Evolutionary conservation across 2,329 filamentous ascomycete species (phyloP).

Genomic region (Exophiala sideris): DNA sequence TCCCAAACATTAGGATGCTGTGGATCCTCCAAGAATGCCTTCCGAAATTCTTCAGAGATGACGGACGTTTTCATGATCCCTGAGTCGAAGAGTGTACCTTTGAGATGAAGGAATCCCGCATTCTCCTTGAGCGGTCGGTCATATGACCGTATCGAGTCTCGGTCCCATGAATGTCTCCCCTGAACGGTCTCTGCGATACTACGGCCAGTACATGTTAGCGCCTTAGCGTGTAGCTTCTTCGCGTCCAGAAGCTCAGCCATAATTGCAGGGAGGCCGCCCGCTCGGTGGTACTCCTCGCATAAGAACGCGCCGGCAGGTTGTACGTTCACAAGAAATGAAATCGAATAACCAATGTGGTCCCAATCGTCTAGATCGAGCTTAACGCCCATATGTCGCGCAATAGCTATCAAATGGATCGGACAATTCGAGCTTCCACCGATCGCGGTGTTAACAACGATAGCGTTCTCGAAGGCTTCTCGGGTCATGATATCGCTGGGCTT

Average conservation of each 20-base stretch:
- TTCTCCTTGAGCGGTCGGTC: conserved; percentile 47
- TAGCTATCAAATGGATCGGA: conserved; percentile 54
- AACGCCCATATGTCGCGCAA: conserved; percentile 54
- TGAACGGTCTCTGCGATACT: conserved; percentile 44
- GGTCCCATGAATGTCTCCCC: conserved; percentile 50
- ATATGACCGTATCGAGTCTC: conserved; percentile 46
- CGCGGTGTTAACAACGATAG: conserved; percentile 53
- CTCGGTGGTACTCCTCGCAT: conserved; percentile 54
- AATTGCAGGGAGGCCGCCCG: conserved; percentile 52
- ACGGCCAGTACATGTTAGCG: conserved; percentile 48
- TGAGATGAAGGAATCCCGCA: conserved; percentile 52
- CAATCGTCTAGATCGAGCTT: conserved; percentile 52
- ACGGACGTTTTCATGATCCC: conserved; percentile 55
- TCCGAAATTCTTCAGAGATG: conserved; percentile 46
- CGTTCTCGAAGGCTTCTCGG: conserved; percentile 55
- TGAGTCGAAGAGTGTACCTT: conserved; percentile 50
- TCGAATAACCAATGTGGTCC: conserved; percentile 49
- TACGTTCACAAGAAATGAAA: conserved; percentile 55
- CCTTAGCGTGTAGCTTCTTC: conserved; percentile 44
- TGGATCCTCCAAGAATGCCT: conserved; percentile 46
- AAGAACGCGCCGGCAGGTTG: conserved; percentile 54
- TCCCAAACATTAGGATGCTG: conserved; percentile 50
- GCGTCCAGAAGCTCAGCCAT: conserved; percentile 53
- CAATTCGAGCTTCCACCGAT: conserved; percentile 58
- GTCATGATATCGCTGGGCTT: conserved; percentile 57